These are phyloP conservation scores for Harrya chromipes DNA, from an alignment of 768 basidiomycete species.

Conservation along the genomic window DNA sequence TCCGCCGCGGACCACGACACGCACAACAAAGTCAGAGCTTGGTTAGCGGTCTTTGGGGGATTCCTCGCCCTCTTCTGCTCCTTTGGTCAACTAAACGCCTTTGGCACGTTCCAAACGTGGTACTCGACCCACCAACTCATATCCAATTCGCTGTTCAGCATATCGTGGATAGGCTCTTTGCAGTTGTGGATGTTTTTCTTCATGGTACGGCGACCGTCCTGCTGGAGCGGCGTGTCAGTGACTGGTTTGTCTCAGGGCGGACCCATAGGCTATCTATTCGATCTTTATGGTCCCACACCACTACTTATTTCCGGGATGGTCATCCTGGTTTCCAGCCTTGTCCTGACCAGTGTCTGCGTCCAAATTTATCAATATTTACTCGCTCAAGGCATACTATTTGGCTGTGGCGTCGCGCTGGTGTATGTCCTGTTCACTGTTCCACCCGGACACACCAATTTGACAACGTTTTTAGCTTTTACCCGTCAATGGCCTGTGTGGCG, in stretches of 20 bases:
- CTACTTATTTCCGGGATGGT: slow-evolving; percentile 52
- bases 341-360: slow-evolving; percentile 56
- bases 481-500: slow-evolving; percentile 61
- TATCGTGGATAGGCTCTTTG: slow-evolving; percentile 70
- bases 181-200: slow-evolving; percentile 71
- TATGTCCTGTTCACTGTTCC: slow-evolving; percentile 32
- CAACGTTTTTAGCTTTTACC: slow-evolving; percentile 55
- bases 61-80: slow-evolving; percentile 66
- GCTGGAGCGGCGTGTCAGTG: neutral
- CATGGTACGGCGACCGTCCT: slow-evolving; percentile 42
- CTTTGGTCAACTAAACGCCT: slow-evolving; percentile 70
- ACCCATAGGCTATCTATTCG: slow-evolving; percentile 57
- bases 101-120: slow-evolving; percentile 71
- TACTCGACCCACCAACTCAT: slow-evolving; percentile 59
- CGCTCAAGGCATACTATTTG: slow-evolving; percentile 62
- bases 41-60: slow-evolving; percentile 59
- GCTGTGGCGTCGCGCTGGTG: slow-evolving; percentile 63
- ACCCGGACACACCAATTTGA: slow-evolving; percentile 5
- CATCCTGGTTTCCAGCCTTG: slow-evolving; percentile 48
- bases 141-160: slow-evolving; percentile 47
- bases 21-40: slow-evolving; percentile 25
- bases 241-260: slow-evolving; percentile 46
- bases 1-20: slow-evolving; percentile 1
- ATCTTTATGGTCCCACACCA: slow-evolving; percentile 54
- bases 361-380: slow-evolving; percentile 61